Evolutionary conservation across 1,284 basidiomycete genomes (phyloP).

Genomic region (Boletus hoseneyae): DNA sequence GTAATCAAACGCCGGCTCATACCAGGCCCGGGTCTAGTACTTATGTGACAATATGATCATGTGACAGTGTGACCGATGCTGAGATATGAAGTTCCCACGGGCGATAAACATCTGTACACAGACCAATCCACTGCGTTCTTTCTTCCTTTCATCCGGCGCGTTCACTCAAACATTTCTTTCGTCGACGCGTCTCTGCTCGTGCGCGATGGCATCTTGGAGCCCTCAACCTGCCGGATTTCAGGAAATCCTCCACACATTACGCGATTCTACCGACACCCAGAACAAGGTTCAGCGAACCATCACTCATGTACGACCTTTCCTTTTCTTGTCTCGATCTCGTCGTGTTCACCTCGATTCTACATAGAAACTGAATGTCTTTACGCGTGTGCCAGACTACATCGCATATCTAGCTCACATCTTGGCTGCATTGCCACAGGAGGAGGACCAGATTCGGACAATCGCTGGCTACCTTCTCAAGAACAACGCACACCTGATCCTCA

Average conservation of each 20-base stretch:
- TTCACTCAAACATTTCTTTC: constrained; percentile 16
- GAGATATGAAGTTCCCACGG: constrained; percentile 33
- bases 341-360: constrained; percentile 24
- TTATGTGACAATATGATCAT: constrained; percentile 6
- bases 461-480: constrained; percentile 98
- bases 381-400: constrained; percentile 89
- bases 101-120: constrained; percentile 36
- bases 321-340: constrained; percentile 20
- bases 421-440: constrained; percentile 75
- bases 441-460: constrained; percentile 89
- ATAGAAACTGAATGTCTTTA: constrained; percentile 88
- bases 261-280: constrained; percentile 74
- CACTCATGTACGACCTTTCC: constrained; percentile 58
- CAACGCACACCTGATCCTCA: constrained; percentile 73
- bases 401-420: constrained; percentile 96
- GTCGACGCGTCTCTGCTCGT: constrained; percentile 30
- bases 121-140: constrained; percentile 12
- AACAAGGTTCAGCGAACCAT: constrained; percentile 71
- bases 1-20: no score
- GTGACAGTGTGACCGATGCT: constrained; percentile 33
- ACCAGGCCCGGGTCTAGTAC: no score
- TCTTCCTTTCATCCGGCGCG: constrained; percentile 33
- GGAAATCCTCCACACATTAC: constrained; percentile 83
- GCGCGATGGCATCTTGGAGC: constrained; percentile 62
- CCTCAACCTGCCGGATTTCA: constrained; percentile 76